Conservation (phyloP, 768 basidiomycete species). For the Mycena vitilis region DNA sequence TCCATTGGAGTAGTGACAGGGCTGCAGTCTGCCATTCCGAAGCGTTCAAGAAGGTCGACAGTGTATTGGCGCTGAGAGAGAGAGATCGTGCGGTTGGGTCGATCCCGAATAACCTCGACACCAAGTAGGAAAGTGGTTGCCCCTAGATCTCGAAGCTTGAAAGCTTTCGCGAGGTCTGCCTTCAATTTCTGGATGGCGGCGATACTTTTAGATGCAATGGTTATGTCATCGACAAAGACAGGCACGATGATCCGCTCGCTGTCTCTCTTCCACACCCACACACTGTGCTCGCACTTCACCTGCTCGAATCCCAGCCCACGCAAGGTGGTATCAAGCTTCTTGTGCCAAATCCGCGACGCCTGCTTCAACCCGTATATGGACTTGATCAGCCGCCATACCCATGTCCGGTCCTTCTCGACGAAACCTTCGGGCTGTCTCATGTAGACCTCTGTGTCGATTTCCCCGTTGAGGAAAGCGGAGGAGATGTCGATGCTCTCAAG, state of each 20-base stretch:
- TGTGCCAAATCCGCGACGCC: slow-evolving; percentile 29
- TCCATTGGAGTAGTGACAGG: slow-evolving; percentile 6
- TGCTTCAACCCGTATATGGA: slow-evolving; percentile 59
- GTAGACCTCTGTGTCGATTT: slow-evolving; percentile 45
- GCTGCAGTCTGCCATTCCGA: not conserved
- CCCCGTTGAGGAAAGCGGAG: slow-evolving; percentile 46
- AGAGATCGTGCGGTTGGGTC: not conserved
- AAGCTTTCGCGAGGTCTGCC: not conserved
- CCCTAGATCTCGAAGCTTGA: slow-evolving; percentile 6
- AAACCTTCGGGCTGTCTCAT: slow-evolving; percentile 47
- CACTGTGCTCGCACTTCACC: too few species aligned
- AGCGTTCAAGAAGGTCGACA: too few species aligned
- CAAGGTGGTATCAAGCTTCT: not conserved
- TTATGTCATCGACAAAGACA: too few species aligned
- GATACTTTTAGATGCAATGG: too few species aligned
- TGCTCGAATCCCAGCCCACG: too few species aligned
- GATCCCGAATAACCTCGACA: not conserved
- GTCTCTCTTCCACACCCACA: too few species aligned
- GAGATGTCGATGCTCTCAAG: slow-evolving; percentile 49
- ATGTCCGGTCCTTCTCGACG: not conserved
- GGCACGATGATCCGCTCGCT: too few species aligned
- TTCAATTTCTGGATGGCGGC: too few species aligned
- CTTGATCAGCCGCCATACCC: slow-evolving; percentile 40
- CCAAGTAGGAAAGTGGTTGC: slow-evolving; percentile 1
- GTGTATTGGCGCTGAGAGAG: not conserved